Base-by-base conservation (phyloP, 1,284 basidiomycete species). In the Meira miltonrushii region DNA sequence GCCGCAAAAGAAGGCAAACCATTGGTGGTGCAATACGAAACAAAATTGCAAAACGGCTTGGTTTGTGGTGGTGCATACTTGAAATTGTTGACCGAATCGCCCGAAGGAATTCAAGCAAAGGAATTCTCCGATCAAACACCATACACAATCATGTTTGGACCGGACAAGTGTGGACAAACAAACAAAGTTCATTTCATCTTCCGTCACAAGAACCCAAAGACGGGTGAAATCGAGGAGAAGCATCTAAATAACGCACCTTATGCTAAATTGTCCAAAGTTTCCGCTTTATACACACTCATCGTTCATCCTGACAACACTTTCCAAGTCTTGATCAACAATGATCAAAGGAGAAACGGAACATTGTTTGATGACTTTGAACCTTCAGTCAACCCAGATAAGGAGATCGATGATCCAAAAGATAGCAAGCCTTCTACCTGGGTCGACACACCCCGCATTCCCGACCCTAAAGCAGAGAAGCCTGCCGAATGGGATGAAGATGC, bases 51-150 rank as follows among this genome's bases (percentile, higher is more conserved):
- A 83, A 94, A 97, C 81, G 94, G 94, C 60, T 90, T 96, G 61
- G 93, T 94, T 81, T 99, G 95, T 74, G 95, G 95, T 81, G 95
- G 95, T 82, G 95, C 95, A 43, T 99, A 99, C 82, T 82, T 98
- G 82, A 99, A 99, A 83, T 87, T 99, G 59, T 86, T 99, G 55
- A 81, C 80, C 44, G 83, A 82, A 65, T 69, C 64, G 39, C 74
- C 78, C 28, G 70, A 71, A 17, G 79, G 74, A 39, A 65, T 77
- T 41, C 62, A 68, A 23, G 58, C 72, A 39, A 72, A 74, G 50
- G 66, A 75, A 61, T 77, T 77, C 61, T 71, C 67, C 38, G 75
- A 77, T 68, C 69, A 73, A 68, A 76, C 75, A 7, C 75, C 75
- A 15, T 77, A 77, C 68, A 75, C 75, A 56, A 77, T 77, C 71